phyloP scores from a whole-genome alignment of 2,329 filamentous ascomycete genomes.

The Verticillium isaacii region DNA sequence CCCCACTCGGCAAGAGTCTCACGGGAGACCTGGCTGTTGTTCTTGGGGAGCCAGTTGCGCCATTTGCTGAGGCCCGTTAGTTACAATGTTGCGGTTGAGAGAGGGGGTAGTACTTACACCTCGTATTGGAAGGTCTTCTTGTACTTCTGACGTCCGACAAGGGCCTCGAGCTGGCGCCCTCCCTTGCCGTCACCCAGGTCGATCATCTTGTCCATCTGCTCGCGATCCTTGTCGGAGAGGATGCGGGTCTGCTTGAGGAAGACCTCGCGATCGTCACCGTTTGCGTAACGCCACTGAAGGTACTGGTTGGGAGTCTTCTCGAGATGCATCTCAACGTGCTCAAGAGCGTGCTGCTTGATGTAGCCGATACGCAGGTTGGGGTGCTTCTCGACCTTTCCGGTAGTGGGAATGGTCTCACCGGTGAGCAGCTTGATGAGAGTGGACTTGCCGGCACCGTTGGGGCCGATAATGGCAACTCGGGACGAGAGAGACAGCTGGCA shows the following conservation, averaged over 20 bases:
- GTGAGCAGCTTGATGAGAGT: slow-evolving; percentile 97
- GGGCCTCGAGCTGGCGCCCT: slow-evolving; percentile 70
- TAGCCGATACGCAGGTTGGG: slow-evolving; percentile 98
- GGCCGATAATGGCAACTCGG: slow-evolving; percentile 91
- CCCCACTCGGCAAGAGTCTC: slow-evolving; percentile 84
- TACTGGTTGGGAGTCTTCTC: slow-evolving; percentile 99
- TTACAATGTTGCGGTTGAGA: slow-evolving; percentile 19
- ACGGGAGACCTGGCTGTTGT: slow-evolving; percentile 88
- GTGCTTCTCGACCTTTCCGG: slow-evolving; percentile 92
- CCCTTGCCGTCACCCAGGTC: slow-evolving; percentile 82
- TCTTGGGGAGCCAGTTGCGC: slow-evolving; percentile 81
- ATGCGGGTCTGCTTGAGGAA: slow-evolving; percentile 96
- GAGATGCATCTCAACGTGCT: slow-evolving; percentile 99
- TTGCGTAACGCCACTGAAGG: slow-evolving; percentile 95
- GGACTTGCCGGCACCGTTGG: slow-evolving; percentile 96
- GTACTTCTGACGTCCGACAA: slow-evolving; percentile 96
- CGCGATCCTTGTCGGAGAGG: slow-evolving; percentile 77
- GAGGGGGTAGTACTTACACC: slow-evolving; percentile 51
- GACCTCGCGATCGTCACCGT: slow-evolving; percentile 95
- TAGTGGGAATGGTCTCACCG: slow-evolving; percentile 79
- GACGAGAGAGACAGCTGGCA: slow-evolving; percentile 85
- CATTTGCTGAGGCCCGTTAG: slow-evolving; percentile 64
- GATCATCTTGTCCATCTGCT: slow-evolving; percentile 86
- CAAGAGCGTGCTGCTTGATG: slow-evolving; percentile 98
- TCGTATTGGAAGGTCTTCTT: slow-evolving; percentile 99